These are phyloP conservation scores for Symbiodinium natans DNA, from an alignment of 73 alveolate genomes.

Conservation along the genomic window DNA sequence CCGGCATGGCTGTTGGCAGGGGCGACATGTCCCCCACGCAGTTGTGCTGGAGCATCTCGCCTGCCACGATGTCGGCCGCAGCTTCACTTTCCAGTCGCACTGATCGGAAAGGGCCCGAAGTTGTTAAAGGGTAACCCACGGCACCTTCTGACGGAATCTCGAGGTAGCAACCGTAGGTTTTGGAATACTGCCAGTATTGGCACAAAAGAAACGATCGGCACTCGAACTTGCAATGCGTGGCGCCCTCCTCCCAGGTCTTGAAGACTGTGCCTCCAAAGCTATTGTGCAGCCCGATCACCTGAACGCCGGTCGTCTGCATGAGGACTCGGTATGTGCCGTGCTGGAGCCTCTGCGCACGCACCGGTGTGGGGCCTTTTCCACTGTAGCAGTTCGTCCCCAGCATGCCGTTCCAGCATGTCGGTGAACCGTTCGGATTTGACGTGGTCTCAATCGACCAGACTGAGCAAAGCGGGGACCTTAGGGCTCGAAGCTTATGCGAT, in stretches of 20 bases:
- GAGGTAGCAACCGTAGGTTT: constrained; percentile 71
- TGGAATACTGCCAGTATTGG: constrained; percentile 90
- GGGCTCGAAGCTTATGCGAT: neutral
- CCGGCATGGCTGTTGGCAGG: constrained; percentile 68
- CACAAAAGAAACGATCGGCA: constrained; percentile 74
- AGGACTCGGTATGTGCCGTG: constrained; percentile 82
- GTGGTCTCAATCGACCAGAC: constrained; percentile 89
- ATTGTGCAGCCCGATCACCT: constrained; percentile 59
- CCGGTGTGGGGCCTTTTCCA: constrained; percentile 38
- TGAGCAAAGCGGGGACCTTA: constrained; percentile 69
- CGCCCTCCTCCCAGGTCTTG: constrained; percentile 70
- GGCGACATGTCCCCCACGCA: constrained; percentile 65
- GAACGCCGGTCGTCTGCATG: constrained; percentile 45
- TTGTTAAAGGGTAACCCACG: constrained; percentile 78
- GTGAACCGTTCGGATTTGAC: constrained; percentile 16
- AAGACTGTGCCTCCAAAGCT: constrained; percentile 89
- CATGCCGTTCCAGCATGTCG: constrained; percentile 90
- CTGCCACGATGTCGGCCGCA: constrained; percentile 66
- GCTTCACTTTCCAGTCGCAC: constrained; percentile 45
- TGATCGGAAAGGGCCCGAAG: constrained; percentile 42
- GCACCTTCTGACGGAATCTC: constrained; percentile 61
- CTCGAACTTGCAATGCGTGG: constrained; percentile 69
- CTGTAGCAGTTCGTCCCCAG: constrained; percentile 66
- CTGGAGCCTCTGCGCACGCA: constrained; percentile 73
- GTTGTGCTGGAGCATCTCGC: constrained; percentile 93